Evolutionary conservation across 73 alveolate species (phyloP).

Genomic region (Paramecium pentaurelia): DNA sequence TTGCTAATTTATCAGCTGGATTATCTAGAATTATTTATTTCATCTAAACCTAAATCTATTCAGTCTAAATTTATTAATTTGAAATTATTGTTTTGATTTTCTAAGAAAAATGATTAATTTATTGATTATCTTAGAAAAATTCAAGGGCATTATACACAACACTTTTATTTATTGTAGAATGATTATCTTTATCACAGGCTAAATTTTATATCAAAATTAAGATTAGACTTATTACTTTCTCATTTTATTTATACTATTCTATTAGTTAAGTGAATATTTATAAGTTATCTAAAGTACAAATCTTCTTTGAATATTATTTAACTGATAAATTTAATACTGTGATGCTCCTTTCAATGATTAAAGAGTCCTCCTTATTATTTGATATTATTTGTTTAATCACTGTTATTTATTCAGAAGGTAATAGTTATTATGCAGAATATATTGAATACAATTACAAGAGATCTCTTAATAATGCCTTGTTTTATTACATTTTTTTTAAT

Average conservation of each 20-base stretch:
- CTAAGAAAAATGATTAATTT: neutral
- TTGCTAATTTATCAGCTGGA: neutral
- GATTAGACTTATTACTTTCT: neutral
- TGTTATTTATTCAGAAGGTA: neutral
- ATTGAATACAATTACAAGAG: neutral
- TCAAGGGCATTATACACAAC: neutral
- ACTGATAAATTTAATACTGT: neutral
- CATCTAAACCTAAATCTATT: neutral
- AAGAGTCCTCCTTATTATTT: neutral
- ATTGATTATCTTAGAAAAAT: neutral
- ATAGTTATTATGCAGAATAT: neutral
- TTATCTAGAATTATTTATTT: neutral
- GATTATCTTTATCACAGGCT: slow-evolving; percentile 15
- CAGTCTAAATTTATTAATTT: neutral
- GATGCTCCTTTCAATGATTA: neutral
- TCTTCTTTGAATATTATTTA: neutral
- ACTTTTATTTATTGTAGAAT: neutral
- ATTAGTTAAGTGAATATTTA: neutral
- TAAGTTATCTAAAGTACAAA: slow-evolving; percentile 1
- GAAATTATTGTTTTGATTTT: neutral
- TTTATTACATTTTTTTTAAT: neutral
- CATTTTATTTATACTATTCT: neutral
- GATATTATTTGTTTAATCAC: neutral
- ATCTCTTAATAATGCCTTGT: neutral
- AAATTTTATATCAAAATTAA: neutral